phyloP scores from a whole-genome alignment of 2,329 filamentous ascomycete species.

The Penicillium sp. region DNA sequence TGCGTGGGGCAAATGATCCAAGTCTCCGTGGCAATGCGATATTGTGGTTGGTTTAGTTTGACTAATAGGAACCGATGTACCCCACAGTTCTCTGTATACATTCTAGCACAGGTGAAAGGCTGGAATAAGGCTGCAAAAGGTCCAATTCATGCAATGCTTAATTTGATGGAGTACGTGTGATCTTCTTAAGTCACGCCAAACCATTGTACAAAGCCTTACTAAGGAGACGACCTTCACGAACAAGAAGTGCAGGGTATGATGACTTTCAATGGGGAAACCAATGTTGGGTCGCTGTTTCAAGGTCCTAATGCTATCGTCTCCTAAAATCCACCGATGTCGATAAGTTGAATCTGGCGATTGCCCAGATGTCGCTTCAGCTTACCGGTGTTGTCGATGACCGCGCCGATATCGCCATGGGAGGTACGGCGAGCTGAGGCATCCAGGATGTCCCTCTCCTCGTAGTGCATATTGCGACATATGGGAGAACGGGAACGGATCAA shows the following conservation, averaged over 20 bases:
- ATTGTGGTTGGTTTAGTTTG: background rate
- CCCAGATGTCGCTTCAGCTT: conserved; percentile 23
- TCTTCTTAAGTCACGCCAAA: no score
- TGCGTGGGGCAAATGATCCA: background rate
- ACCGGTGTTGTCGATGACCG: conserved; percentile 27
- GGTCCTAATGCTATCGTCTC: background rate
- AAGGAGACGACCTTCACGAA: no score
- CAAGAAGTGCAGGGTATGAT: no score
- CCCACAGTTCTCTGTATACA: background rate
- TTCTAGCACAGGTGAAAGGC: background rate
- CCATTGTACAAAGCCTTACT: no score
- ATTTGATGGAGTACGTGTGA: no score
- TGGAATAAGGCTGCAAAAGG: no score
- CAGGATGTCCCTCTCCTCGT: background rate
- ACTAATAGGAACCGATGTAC: background rate
- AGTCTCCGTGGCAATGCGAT: background rate
- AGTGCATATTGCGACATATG: no score
- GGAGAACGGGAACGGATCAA: background rate
- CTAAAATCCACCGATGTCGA: conserved; percentile 41
- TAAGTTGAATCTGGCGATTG: conserved; percentile 27
- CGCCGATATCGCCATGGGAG: conserved; percentile 22
- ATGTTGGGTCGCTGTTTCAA: background rate
- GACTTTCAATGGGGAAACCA: background rate
- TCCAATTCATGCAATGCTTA: no score
- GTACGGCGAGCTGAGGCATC: background rate